Evolutionary conservation across 164 flowering plant genomes (phyloP), one percentile per base, ranked within the genome.

Genomic region (Piper longum): DNA sequence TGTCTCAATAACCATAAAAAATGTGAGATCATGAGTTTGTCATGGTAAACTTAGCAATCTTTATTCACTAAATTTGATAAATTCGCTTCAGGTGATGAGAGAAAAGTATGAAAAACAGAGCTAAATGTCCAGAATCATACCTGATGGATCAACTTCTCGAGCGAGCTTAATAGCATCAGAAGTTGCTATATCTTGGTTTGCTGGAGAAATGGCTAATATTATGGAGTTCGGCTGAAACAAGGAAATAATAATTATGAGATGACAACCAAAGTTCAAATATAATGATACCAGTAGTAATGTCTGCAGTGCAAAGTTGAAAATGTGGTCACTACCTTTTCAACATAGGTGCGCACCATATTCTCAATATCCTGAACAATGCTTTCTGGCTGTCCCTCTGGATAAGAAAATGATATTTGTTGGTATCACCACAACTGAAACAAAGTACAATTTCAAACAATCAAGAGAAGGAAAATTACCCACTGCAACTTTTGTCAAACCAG

Each of bases 401-500:
- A 65, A 65, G 44, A 9, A 65, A 18, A 3, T 67, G 41, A 5
- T 1, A 2, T 48, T 40, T 41, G 45, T 26, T 62, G 17, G 39
- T 11, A 56, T 26, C 36, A 48, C 52, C 9, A 48, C 39, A 16
- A 43, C 42, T 7, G 42, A 39, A n/a, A 9, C 9, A 9, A 48
- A 9, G 14, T 48, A 48, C 3, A 16, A 57, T 18, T 4, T 48
- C 18, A 41, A 41, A 41, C 26, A 48, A 48, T 48, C 36, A 48
- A 48, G 52, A 48, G 14, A 48, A 12, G 14, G 52, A 71, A 88
- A 6, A 63, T 81, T 69, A 92, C 98, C 98, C 62, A 89, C 85
- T 67, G 96, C 98, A 62, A 92, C 97, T 78, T 92, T 92, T 71
- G 98, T 92, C 59, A 92, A 93, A 48, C 98, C 98, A 71, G 98